Evolutionary conservation across 768 basidiomycete genomes (phyloP).

Genomic region (Calocybe gangraenosa): DNA sequence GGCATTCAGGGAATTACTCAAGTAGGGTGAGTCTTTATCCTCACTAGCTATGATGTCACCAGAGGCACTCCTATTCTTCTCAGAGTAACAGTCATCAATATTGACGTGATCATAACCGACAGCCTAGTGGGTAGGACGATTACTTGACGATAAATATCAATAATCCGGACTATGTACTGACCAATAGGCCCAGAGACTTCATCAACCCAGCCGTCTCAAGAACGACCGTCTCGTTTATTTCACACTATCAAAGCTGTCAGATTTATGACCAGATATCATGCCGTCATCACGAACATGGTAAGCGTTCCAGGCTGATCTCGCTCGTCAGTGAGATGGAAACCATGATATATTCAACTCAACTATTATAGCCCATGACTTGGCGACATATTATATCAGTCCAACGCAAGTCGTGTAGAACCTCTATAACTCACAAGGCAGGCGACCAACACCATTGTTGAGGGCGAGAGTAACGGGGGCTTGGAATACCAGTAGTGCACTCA

Average conservation of each 20-base stretch:
- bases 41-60: slow-evolving; percentile 55
- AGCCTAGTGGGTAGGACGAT: slow-evolving; percentile 29
- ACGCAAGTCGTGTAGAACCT: not conserved
- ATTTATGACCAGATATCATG: not conserved
- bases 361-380: slow-evolving; percentile 64
- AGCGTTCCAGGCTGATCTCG: slow-evolving; percentile 59
- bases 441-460: slow-evolving; percentile 29
- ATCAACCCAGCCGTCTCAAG: slow-evolving; percentile 47
- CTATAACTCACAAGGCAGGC: slow-evolving; percentile 31
- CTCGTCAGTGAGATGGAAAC: not conserved
- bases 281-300: slow-evolving; percentile 42
- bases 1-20: not conserved
- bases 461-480: not conserved
- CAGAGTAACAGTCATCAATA: slow-evolving; percentile 64
- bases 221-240: slow-evolving; percentile 53
- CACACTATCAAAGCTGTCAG: slow-evolving; percentile 35
- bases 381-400: not conserved
- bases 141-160: not conserved
- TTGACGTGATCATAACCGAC: slow-evolving; percentile 60
- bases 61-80: slow-evolving; percentile 43
- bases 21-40: slow-evolving; percentile 1
- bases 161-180: slow-evolving; percentile 16
- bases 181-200: slow-evolving; percentile 53
- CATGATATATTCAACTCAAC: slow-evolving; percentile 29
- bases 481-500: not conserved